These are phyloP conservation scores for Fraxinus cuspidata DNA, from an alignment of 257 asterid genomes.

Conservation along the genomic window DNA sequence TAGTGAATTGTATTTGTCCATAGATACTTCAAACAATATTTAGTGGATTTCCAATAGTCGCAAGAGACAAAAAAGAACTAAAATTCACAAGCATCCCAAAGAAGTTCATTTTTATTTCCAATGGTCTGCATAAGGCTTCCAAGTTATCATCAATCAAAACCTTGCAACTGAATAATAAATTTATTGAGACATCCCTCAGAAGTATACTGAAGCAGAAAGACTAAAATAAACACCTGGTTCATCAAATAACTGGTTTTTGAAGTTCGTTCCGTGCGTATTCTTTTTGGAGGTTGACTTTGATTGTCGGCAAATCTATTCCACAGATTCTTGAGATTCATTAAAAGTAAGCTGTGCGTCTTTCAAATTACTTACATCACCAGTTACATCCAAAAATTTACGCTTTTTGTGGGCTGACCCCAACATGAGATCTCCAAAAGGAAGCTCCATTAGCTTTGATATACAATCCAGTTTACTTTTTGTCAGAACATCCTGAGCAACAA, in stretches of 20 bases:
- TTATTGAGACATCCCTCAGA: not conserved
- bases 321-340: constrained; percentile 37
- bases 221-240: constrained; percentile 62
- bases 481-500: constrained; percentile 69
- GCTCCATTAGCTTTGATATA: constrained; percentile 81
- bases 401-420: constrained; percentile 54
- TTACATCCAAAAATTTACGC: constrained; percentile 44
- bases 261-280: constrained; percentile 47
- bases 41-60: not conserved
- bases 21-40: not conserved
- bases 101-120: not conserved
- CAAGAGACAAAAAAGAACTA: not conserved
- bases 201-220: constrained; percentile 10
- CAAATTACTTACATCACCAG: constrained; percentile 36
- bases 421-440: constrained; percentile 89
- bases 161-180: constrained; percentile 10
- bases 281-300: constrained; percentile 62
- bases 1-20: not conserved
- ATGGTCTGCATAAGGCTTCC: not conserved
- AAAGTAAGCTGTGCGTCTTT: constrained; percentile 38
- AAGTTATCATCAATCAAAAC: constrained; percentile 8
- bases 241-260: constrained; percentile 62
- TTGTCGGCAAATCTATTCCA: constrained; percentile 44
- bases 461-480: constrained; percentile 85
- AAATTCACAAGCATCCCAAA: constrained; percentile 12